Percentiles rank a stretch among this genome's conserved stretches.
phyloP scores from a whole-genome alignment of 306 rosid species.

The Gleditsia sinensis region DNA sequence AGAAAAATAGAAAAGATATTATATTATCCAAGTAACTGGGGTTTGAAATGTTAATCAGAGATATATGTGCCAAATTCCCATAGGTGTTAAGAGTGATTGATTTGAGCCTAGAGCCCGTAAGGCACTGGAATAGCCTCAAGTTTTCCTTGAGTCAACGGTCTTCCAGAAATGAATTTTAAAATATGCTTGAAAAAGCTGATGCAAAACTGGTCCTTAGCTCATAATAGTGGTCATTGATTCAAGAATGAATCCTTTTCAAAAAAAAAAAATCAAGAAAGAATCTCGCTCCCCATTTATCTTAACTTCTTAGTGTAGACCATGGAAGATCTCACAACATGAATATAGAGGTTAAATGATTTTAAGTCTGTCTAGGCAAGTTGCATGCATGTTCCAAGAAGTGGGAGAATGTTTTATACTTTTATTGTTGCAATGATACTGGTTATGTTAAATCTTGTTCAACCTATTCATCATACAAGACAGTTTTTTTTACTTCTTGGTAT shows the following conservation, averaged over 20 bases:
- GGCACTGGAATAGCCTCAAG: no score
- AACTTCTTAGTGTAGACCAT: neutral
- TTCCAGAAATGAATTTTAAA: neutral
- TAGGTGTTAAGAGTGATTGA: no score
- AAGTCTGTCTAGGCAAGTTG: neutral
- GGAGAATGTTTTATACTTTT: neutral
- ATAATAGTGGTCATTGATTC: neutral
- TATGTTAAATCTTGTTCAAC: neutral
- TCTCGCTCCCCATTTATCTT: neutral
- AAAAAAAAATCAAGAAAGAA: neutral
- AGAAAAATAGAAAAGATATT: no score
- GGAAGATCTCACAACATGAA: neutral
- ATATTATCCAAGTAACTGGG: no score
- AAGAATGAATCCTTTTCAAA: neutral
- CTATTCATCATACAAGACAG: neutral
- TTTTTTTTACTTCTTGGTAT: neutral
- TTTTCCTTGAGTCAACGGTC: slow-evolving; percentile 9
- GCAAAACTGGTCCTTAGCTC: neutral
- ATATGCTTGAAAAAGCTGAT: neutral
- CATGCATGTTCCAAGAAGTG: neutral
- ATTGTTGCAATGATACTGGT: neutral
- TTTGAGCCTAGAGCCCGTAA: no score
- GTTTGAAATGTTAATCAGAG: no score
- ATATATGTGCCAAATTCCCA: no score
- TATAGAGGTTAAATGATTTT: neutral